Evolutionary conservation across 164 flowering plant species (phyloP).

Genomic region (Vitis vinifera): DNA sequence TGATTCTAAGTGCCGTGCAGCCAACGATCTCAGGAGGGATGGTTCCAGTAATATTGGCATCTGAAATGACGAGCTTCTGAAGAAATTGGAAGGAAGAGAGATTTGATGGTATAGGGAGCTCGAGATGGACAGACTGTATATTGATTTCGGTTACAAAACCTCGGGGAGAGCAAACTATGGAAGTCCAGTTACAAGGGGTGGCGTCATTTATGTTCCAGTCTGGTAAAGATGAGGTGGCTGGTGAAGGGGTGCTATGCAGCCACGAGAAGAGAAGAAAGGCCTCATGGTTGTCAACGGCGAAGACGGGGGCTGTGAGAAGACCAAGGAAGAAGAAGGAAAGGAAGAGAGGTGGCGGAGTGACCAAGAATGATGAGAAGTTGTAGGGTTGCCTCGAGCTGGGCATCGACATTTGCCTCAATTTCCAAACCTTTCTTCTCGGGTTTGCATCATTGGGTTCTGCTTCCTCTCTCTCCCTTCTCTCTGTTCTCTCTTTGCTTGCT

Average conservation of each 20-base stretch:
- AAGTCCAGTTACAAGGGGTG: constrained; percentile 53
- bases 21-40: constrained; percentile 64
- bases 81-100: constrained; percentile 49
- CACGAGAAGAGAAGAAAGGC: constrained; percentile 41
- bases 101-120: constrained; percentile 47
- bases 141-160: constrained; percentile 38
- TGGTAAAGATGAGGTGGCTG: constrained; percentile 25
- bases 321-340: constrained; percentile 1
- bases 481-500: constrained; percentile 24
- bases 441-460: constrained; percentile 39
- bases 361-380: constrained; percentile 2
- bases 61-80: constrained; percentile 59
- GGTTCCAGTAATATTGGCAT: constrained; percentile 73
- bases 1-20: constrained; percentile 29
- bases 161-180: constrained; percentile 38
- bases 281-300: constrained; percentile 28
- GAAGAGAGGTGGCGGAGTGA: constrained; percentile 12
- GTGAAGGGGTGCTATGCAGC: constrained; percentile 30
- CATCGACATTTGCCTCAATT: constrained; percentile 59
- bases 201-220: constrained; percentile 36
- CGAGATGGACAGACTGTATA: constrained; percentile 41
- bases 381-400: constrained; percentile 33
- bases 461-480: constrained; percentile 18
- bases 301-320: constrained; percentile 7
- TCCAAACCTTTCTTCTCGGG: constrained; percentile 53